Evolutionary conservation across 2,329 filamentous ascomycete species (phyloP).

Genomic region (Botrytis fabae): DNA sequence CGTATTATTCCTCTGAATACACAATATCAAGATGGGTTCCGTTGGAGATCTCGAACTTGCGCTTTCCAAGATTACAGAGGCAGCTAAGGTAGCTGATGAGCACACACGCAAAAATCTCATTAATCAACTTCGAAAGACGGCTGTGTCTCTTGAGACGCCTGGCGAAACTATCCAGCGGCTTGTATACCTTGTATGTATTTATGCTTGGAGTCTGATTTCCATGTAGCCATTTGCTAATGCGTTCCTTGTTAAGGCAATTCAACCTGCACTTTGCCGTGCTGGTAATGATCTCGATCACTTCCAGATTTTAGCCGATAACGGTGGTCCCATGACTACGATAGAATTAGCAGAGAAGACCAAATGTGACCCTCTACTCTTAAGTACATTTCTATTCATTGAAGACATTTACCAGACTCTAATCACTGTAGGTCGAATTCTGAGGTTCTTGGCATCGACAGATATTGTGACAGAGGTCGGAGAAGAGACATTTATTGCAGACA

Average conservation of each 20-base stretch:
- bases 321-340: neutral
- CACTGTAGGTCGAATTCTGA: neutral
- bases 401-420: neutral
- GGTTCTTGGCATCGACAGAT: neutral
- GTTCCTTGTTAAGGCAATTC: neutral
- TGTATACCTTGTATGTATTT: neutral
- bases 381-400: neutral
- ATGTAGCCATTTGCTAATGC: neutral
- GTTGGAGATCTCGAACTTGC: slow-evolving; percentile 5
- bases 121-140: neutral
- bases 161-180: slow-evolving; percentile 1
- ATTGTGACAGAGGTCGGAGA: slow-evolving; percentile 1
- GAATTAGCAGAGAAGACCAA: neutral
- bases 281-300: slow-evolving; percentile 5
- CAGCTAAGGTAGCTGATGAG: neutral
- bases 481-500: neutral
- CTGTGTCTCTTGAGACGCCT: neutral
- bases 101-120: neutral
- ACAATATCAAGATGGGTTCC: neutral
- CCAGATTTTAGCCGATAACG: neutral
- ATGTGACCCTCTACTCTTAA: neutral
- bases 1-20: neutral
- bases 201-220: neutral
- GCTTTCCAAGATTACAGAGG: neutral
- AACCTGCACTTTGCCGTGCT: slow-evolving; percentile 2